phyloP scores from a whole-genome alignment of 371 early-diverging fungal genomes.

The Choanephora cucurbitarum region DNA sequence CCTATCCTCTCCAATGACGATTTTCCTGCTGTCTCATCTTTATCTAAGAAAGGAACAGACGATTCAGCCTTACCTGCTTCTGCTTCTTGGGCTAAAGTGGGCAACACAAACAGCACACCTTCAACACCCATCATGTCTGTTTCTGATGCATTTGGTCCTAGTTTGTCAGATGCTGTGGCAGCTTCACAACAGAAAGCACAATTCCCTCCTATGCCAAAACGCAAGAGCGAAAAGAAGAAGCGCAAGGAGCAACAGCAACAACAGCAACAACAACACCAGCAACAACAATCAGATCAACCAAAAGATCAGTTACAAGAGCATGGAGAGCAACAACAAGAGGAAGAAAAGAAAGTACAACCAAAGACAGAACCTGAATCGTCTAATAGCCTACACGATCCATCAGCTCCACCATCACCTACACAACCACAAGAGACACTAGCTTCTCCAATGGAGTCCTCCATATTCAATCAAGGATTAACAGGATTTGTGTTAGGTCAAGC shows the following conservation, averaged over 20 bases:
- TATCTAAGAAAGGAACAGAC: slow-evolving; percentile 22
- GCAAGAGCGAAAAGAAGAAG: slow-evolving; percentile 25
- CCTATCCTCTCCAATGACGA: slow-evolving; percentile 19
- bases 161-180: slow-evolving; percentile 42
- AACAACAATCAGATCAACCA: not conserved
- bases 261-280: slow-evolving; percentile 2
- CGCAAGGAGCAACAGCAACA: slow-evolving; percentile 22
- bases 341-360: not conserved
- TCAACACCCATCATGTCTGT: slow-evolving; percentile 36
- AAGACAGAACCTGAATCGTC: slow-evolving; percentile 80
- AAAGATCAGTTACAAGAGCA: not conserved
- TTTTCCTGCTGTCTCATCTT: slow-evolving; percentile 12
- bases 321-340: not conserved
- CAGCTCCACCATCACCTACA: not conserved
- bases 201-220: slow-evolving; percentile 18
- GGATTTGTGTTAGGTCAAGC: slow-evolving; percentile 46
- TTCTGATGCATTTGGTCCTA: slow-evolving; percentile 40
- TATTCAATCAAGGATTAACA: slow-evolving; percentile 25
- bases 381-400: too few species aligned
- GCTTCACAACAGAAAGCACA: slow-evolving; percentile 33
- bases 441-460: too few species aligned
- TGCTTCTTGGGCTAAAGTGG: slow-evolving; percentile 62
- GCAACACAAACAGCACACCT: slow-evolving; percentile 21
- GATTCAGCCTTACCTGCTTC: slow-evolving; percentile 63
- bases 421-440: too few species aligned